A percentile compares a stretch with the other conserved stretches of the same genome.
These are phyloP conservation scores for Prillingera fragicola DNA, from an alignment of 1,284 basidiomycete genomes.

Conservation along the genomic window DNA sequence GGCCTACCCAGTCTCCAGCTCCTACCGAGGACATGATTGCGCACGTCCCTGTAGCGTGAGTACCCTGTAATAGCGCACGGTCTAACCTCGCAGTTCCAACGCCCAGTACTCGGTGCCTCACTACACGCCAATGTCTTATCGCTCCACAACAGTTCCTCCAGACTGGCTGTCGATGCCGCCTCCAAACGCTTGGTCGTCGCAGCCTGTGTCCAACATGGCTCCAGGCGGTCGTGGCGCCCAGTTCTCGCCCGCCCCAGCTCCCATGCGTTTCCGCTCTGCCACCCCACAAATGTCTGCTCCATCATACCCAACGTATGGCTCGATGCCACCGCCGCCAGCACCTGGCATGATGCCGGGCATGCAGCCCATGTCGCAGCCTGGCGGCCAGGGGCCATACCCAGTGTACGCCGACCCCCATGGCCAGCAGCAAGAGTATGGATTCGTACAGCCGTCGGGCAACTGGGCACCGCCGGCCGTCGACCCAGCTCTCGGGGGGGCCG, in stretches of 20 bases:
- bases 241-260: slow-evolving; percentile 14
- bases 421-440: not conserved
- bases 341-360: slow-evolving; percentile 1
- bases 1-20: slow-evolving; percentile 13
- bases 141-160: slow-evolving; percentile 21
- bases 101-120: slow-evolving; percentile 5
- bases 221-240: slow-evolving; percentile 3
- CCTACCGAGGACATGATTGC: slow-evolving; percentile 12
- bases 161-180: slow-evolving; percentile 24
- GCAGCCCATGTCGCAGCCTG: not conserved
- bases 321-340: slow-evolving; percentile 17
- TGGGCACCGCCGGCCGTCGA: not conserved
- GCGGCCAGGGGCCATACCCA: slow-evolving; percentile 1
- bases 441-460: too few relatives aligned
- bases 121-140: slow-evolving; percentile 10
- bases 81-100: not conserved
- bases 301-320: slow-evolving; percentile 11
- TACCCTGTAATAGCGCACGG: not conserved
- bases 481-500: not conserved
- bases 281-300: slow-evolving; percentile 14
- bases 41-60: slow-evolving; percentile 11
- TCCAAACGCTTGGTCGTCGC: slow-evolving; percentile 9
- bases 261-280: slow-evolving; percentile 19
- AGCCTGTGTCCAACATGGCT: not conserved
- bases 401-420: slow-evolving; percentile 3